Percentiles rank a stretch among this genome's conserved stretches.
Evolutionary conservation across 495 filamentous ascomycete species (phyloP).

Genomic region (Tuber calosporum): DNA sequence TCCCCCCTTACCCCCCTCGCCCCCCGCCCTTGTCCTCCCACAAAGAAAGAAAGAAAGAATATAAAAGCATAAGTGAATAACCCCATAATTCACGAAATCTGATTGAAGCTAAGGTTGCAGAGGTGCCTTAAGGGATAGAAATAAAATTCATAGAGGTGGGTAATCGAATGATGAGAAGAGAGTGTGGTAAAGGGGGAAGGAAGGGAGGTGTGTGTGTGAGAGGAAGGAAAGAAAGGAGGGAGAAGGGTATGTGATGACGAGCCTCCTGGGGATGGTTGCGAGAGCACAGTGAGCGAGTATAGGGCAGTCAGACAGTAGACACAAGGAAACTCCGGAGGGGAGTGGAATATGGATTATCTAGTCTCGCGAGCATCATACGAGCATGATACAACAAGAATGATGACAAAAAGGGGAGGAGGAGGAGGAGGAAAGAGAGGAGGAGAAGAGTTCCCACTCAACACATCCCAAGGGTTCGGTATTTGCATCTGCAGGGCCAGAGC

Average conservation of each 20-base stretch:
- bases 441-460: constrained; percentile 25
- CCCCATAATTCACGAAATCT: neutral
- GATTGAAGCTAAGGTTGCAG: neutral
- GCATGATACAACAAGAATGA: neutral
- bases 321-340: neutral
- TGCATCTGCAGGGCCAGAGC: constrained; percentile 31
- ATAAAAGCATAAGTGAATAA: neutral
- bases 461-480: constrained; percentile 39
- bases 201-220: too few species aligned
- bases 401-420: neutral
- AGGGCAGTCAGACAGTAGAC: neutral
- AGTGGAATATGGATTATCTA: neutral
- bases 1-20: neutral
- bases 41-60: neutral
- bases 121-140: neutral
- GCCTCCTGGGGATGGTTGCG: neutral
- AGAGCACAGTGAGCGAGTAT: neutral
- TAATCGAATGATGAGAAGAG: neutral
- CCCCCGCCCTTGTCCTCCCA: constrained; percentile 3
- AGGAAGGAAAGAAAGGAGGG: too few species aligned
- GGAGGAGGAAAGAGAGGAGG: too few species aligned
- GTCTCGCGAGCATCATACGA: neutral
- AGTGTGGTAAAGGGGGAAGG: too few species aligned
- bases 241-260: neutral
- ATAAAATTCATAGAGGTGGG: neutral